Evolutionary conservation across 768 basidiomycete species (phyloP), one percentile per base, ranked within the genome.

Genomic region (Lentinula guzmanii): DNA sequence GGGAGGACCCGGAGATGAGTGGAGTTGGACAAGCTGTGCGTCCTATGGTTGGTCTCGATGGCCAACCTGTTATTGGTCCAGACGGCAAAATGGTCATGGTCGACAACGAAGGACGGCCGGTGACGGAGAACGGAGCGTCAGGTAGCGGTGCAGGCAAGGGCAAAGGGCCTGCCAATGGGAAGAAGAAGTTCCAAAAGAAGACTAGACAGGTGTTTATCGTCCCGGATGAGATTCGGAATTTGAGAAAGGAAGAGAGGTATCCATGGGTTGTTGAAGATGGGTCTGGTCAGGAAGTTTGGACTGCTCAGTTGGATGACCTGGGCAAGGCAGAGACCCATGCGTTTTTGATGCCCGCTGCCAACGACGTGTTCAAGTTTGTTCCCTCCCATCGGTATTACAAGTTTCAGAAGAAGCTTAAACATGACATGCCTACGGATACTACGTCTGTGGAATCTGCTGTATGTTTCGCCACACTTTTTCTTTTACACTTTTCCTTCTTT

Each of bases 211-310:
- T 95, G 18, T 93, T 88, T 75, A 82, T 86, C 63, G 87, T 93
- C 1, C 85, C 90, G 0, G 91, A 94, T 60, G 87, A 87, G 42
- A 79, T 84, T 55, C 77, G 92, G 65, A 87, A 91, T 74, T 77
- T 95, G 67, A 79, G 90, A 71, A 83, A 82, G 68, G 93, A 95
- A 75, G 93, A 95, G 74, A 78, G 90, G 64, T 91, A 90, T 72
- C 93, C 93, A 2, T 95, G 93, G 93, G 89, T 95, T 42, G 84
- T 95, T 76, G 93, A 95, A 76, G 92, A 93, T 70, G 83, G 80
- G 41, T 79, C 79, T 18, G 80, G 84, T 55, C 76, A 79, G 61
- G 91, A 95, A 74, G 71, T 84, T 13, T 95, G 93, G 93, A 79
- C 85, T 42, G 93, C 89, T 6, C 83, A 87, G 71, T 79, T 95